Base-by-base conservation (phyloP, 805 yeast species). In the Lipomyces japonicus region DNA sequence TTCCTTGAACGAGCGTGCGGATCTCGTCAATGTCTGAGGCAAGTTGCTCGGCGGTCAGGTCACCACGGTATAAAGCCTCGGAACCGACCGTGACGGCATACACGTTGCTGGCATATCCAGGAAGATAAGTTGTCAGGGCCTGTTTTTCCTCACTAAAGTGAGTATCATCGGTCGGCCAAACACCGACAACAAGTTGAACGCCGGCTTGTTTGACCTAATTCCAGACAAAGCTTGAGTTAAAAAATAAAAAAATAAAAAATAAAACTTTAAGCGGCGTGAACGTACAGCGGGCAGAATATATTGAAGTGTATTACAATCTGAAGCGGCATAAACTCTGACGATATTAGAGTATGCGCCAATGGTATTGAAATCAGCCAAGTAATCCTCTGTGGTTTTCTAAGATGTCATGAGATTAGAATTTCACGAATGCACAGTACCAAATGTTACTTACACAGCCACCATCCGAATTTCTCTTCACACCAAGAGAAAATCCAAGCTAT, bases 21-120 rank as follows among this genome's bases (percentile, higher is more conserved):
- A 90, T 68, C 42, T 77, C 78, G 52, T 68, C 58, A 65, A 91
- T 89, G 63, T 75, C 75, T 59, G 66, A 69, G 43, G 96, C 95
- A 65, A 91, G 80, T 48, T 78, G 61, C 10, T 74, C 62, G 39
- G 95, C 89, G 44, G 90, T 76, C 71, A 90, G 59, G 68, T 91
- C 97, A 35, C 69, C 80, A 76, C 97, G 87, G 80, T 91, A 91
- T 59, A 91, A 76, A 51, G 96, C 91, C 77, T 91, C 97, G 23
- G 97, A 89, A 59, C 97, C 97, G 59, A 91, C 97, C 46, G 87
- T 75, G 71, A 91, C 75, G 41, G 82, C 86, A 63, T 81, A 79
- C 63, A 91, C 77, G 57, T 87, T 79, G 45, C 79, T 74, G 47
- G 86, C 81, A 56, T 89, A 75, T 28, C 63, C 71, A 62, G 96